These are phyloP conservation scores for Singerocomus inundabilis DNA, from an alignment of 1,284 basidiomycete genomes.

Conservation along the genomic window DNA sequence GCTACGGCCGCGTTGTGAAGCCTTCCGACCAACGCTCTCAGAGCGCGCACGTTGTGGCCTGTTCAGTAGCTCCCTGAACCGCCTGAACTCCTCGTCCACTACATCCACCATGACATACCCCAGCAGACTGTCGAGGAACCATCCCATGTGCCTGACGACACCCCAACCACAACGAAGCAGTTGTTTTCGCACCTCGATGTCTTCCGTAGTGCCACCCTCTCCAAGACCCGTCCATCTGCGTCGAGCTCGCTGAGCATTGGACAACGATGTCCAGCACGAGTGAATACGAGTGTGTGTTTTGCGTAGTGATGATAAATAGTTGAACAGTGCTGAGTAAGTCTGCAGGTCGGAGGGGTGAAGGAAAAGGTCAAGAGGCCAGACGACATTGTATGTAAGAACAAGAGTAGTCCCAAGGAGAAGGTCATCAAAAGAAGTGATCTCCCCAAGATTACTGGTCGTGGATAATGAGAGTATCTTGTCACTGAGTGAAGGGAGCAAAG, in stretches of 20 bases:
- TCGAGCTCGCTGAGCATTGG: slow-evolving; percentile 77
- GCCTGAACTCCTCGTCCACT: slow-evolving; percentile 78
- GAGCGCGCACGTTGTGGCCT: slow-evolving; percentile 31
- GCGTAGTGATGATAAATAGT: slow-evolving; percentile 80
- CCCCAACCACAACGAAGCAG: slow-evolving; percentile 83
- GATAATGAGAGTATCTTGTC: slow-evolving; percentile 37
- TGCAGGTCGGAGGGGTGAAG: slow-evolving; percentile 73
- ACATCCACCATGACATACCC: slow-evolving; percentile 90
- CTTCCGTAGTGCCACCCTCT: slow-evolving; percentile 78
- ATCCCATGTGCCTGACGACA: slow-evolving; percentile 81
- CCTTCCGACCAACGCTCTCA: slow-evolving; percentile 19
- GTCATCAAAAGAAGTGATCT: slow-evolving; percentile 62
- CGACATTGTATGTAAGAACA: slow-evolving; percentile 63
- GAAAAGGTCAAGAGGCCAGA: slow-evolving; percentile 90
- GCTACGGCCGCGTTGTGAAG: slow-evolving; percentile 10
- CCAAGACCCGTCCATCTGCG: slow-evolving; percentile 82
- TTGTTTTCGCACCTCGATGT: slow-evolving; percentile 58
- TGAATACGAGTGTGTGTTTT: slow-evolving; percentile 81
- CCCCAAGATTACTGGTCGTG: slow-evolving; percentile 33
- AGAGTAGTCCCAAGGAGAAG: slow-evolving; percentile 79
- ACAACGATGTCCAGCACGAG: slow-evolving; percentile 79
- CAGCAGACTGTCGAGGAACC: slow-evolving; percentile 83
- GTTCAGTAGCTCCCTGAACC: slow-evolving; percentile 58
- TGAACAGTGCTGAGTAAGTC: slow-evolving; percentile 75
- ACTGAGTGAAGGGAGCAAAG: slow-evolving; percentile 68